phyloP scores from a whole-genome alignment of 805 yeast species.

The Pichia thaimueangensis region DNA sequence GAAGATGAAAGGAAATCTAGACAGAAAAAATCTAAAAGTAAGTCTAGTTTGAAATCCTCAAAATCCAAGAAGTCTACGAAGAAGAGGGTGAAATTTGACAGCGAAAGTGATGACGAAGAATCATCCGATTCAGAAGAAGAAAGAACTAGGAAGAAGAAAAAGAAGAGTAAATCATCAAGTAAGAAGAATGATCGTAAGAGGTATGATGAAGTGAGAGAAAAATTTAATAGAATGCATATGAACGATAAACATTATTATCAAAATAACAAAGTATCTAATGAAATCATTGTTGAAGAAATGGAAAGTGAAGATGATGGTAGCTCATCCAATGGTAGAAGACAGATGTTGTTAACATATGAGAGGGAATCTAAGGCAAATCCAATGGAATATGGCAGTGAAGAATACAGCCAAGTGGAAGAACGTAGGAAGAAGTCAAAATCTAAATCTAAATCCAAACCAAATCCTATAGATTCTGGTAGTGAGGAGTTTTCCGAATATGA shows the following conservation, averaged over 20 bases:
- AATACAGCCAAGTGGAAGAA: slow-evolving; percentile 3
- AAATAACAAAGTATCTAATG: neutral
- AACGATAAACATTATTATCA: neutral
- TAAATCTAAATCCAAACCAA: neutral
- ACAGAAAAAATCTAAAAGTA: no score
- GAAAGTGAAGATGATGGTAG: neutral
- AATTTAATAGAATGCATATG: neutral
- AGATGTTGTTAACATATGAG: slow-evolving; percentile 1
- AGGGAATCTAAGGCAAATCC: neutral
- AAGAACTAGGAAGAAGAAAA: neutral
- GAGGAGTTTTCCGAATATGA: slow-evolving; percentile 13
- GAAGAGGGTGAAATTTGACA: neutral
- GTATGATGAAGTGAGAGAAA: neutral
- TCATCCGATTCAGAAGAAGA: neutral
- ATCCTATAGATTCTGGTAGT: slow-evolving; percentile 1
- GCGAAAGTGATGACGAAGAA: slow-evolving; percentile 1
- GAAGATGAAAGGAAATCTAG: neutral
- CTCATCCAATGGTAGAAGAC: neutral
- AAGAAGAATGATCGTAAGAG: neutral
- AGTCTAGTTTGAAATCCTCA: neutral
- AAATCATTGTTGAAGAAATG: slow-evolving; percentile 3
- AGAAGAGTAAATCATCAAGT: neutral
- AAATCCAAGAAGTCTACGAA: neutral
- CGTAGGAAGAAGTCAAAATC: neutral
- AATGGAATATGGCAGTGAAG: slow-evolving; percentile 9